A percentile compares a stretch with the other conserved stretches of the same genome.
These are phyloP conservation scores for Knufia petricola DNA, from an alignment of 2,329 filamentous ascomycete genomes.

Conservation along the genomic window DNA sequence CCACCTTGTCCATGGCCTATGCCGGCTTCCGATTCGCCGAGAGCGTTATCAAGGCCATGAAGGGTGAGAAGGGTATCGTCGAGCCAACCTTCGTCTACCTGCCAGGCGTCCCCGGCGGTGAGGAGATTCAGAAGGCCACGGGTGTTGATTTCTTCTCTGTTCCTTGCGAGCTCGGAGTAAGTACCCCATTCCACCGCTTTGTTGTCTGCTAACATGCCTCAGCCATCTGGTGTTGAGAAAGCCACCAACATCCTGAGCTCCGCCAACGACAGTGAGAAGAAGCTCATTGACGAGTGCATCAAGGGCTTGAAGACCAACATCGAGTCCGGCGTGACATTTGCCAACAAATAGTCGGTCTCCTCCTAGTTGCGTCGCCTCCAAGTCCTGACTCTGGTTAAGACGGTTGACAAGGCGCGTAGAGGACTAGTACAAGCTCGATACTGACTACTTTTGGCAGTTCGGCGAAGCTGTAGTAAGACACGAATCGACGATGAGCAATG, in stretches of 20 bases:
- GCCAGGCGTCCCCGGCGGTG: slow-evolving; percentile 76
- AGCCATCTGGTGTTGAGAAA: slow-evolving; percentile 80
- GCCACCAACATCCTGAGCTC: slow-evolving; percentile 67
- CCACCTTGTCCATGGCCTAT: slow-evolving; percentile 91
- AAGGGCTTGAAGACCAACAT: slow-evolving; percentile 86
- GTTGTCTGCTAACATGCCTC: slow-evolving; percentile 25
- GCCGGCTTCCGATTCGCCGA: slow-evolving; percentile 96
- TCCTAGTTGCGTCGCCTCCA: background rate
- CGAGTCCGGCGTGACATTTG: slow-evolving; percentile 83
- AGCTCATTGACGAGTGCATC: slow-evolving; percentile 65
- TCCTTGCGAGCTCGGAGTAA: slow-evolving; percentile 87
- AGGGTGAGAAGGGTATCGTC: slow-evolving; percentile 84
- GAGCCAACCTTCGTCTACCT: slow-evolving; percentile 97
- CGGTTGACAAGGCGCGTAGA: background rate
- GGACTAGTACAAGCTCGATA: background rate
- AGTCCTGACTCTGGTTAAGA: slow-evolving; percentile 4
- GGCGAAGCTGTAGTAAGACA: background rate
- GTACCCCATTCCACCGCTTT: slow-evolving; percentile 29
- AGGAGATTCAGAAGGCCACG: slow-evolving; percentile 72
- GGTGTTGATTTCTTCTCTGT: slow-evolving; percentile 93
- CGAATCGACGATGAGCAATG: background rate
- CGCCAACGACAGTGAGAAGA: slow-evolving; percentile 81
- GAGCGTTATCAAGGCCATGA: slow-evolving; percentile 77
- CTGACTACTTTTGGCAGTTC: background rate
- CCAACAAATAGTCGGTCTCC: slow-evolving; percentile 47